phyloP scores from a whole-genome alignment of 176 grass and related monocot genomes.

The Carex cristatella region DNA sequence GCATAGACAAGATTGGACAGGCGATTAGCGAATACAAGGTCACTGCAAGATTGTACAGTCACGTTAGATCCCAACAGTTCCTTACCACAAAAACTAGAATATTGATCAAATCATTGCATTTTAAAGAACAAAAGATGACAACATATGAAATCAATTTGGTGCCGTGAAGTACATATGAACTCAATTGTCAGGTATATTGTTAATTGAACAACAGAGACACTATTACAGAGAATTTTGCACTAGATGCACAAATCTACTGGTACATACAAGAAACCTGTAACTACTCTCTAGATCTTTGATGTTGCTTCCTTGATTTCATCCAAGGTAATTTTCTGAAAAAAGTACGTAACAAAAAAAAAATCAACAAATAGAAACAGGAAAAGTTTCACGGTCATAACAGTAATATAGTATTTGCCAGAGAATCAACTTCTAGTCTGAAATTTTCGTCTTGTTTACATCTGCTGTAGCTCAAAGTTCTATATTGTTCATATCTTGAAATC shows the following conservation, averaged over 20 bases:
- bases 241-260: not conserved
- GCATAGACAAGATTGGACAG: not conserved
- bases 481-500: not conserved
- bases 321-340: slow-evolving; percentile 51
- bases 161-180: slow-evolving; percentile 9
- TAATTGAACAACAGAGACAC: not conserved
- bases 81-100: not conserved
- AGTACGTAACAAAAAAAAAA: not conserved
- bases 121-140: not conserved
- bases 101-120: not conserved
- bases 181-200: slow-evolving; percentile 10
- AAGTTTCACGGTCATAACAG: not conserved
- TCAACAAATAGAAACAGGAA: not conserved
- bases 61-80: not conserved
- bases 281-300: slow-evolving; percentile 49
- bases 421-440: not conserved
- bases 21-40: not conserved
- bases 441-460: not conserved
- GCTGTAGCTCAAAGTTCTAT: not conserved
- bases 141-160: not conserved
- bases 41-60: not conserved
- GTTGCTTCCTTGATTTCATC: slow-evolving; percentile 85
- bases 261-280: not conserved
- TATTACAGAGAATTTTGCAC: slow-evolving; percentile 9
- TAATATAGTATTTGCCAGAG: not conserved